Evolutionary conservation across 768 basidiomycete genomes (phyloP).

Genomic region (Pleurotus salmoneostramineus): DNA sequence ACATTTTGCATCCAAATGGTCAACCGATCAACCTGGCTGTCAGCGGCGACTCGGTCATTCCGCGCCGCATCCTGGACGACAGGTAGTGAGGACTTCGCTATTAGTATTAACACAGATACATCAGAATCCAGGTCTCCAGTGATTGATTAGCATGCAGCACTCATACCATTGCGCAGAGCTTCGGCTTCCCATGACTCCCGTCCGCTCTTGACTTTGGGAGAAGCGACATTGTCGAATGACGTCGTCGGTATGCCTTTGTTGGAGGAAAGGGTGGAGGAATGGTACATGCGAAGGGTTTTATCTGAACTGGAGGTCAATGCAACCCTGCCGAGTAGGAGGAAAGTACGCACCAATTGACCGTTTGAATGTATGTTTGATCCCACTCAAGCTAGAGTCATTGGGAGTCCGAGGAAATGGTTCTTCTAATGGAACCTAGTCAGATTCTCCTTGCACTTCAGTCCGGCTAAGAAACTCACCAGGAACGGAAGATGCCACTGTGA

Average conservation of each 20-base stretch:
- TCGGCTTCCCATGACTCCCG: constrained; percentile 51
- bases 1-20: constrained; percentile 79
- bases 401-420: constrained; percentile 21
- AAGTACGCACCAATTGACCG: constrained; percentile 54
- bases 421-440: constrained; percentile 10
- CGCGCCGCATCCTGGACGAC: constrained; percentile 49
- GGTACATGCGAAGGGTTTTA: constrained; percentile 65
- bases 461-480: not conserved
- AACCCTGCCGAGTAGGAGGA: not conserved
- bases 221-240: constrained; percentile 22
- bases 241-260: constrained; percentile 41
- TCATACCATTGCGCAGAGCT: constrained; percentile 37
- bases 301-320: constrained; percentile 32
- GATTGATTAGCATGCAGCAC: constrained; percentile 4
- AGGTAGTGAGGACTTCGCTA: constrained; percentile 50
- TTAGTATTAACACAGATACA: constrained; percentile 3
- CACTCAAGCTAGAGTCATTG: constrained; percentile 28
- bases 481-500: not conserved
- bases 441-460: constrained; percentile 9
- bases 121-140: not conserved
- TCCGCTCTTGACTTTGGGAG: constrained; percentile 19
- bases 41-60: constrained; percentile 49
- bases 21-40: constrained; percentile 63
- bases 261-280: constrained; percentile 52
- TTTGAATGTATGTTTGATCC: constrained; percentile 68